phyloP scores from a whole-genome alignment of 495 filamentous ascomycete genomes.

The Chaetomium tenue region DNA sequence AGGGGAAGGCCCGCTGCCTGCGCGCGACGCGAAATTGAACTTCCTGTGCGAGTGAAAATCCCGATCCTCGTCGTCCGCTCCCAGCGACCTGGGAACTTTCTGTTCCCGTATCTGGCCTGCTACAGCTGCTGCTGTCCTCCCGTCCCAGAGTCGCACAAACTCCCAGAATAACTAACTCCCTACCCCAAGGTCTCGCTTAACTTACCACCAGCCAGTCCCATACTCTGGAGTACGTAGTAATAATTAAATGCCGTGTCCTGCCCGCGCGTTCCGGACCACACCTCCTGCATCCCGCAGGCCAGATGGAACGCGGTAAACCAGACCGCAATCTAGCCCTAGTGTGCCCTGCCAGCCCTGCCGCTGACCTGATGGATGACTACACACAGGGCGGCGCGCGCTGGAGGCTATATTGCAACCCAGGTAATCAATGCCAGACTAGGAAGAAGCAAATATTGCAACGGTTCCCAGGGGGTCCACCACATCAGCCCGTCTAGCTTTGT shows the following conservation, averaged over 20 bases:
- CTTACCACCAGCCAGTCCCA: too few species aligned
- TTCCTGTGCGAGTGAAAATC: not conserved
- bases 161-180: not conserved
- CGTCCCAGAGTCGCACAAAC: not conserved
- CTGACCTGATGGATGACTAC: conserved; percentile 7
- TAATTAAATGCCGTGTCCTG: not conserved
- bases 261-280: not conserved
- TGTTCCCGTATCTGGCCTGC: not conserved
- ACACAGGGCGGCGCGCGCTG: not conserved
- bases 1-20: conserved; percentile 9
- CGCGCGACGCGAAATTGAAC: not conserved
- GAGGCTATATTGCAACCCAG: not conserved
- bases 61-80: not conserved
- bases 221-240: too few species aligned
- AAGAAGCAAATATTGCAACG: conserved; percentile 4
- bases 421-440: conserved; percentile 4
- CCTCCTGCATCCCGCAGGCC: not conserved
- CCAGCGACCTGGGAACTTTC: not conserved
- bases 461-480: not conserved
- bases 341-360: not conserved
- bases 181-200: not conserved
- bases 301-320: not conserved
- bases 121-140: not conserved
- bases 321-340: not conserved
- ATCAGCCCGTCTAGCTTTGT: not conserved